phyloP scores from a whole-genome alignment of 495 filamentous ascomycete species.

The Podospora conica region DNA sequence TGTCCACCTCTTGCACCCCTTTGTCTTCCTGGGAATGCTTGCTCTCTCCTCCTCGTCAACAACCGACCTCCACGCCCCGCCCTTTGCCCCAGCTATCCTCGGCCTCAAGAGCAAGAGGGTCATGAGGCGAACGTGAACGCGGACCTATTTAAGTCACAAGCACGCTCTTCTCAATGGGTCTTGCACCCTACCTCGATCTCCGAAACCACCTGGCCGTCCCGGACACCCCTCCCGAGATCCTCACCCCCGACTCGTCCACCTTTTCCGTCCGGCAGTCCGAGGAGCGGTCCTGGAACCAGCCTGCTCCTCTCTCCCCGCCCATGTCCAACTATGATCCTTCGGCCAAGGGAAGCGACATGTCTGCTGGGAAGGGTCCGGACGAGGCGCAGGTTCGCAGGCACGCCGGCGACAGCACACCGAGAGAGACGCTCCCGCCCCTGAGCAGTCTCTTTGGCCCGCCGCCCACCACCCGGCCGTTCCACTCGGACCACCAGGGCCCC shows the following conservation, averaged over 20 bases:
- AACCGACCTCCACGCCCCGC: neutral
- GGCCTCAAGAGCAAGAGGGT: constrained; percentile 14
- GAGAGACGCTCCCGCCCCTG: constrained; percentile 47
- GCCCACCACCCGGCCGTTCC: constrained; percentile 32
- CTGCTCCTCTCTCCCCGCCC: constrained; percentile 39
- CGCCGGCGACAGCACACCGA: constrained; percentile 20
- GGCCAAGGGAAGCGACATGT: constrained; percentile 38
- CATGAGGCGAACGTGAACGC: constrained; percentile 19
- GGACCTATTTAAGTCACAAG: constrained; percentile 7
- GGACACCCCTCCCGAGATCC: constrained; percentile 40
- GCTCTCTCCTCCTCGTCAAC: constrained; percentile 3
- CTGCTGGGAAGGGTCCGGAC: constrained; percentile 30
- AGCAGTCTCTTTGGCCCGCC: constrained; percentile 49
- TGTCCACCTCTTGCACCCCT: constrained; percentile 18
- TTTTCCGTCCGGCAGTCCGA: constrained; percentile 34
- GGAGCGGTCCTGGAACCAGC: constrained; percentile 34
- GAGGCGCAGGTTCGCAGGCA: constrained; percentile 31
- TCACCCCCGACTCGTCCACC: constrained; percentile 37
- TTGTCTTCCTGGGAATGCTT: constrained; percentile 15
- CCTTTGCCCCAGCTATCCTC: neutral
- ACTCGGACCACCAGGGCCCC: constrained; percentile 39
- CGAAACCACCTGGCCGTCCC: constrained; percentile 37
- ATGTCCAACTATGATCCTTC: constrained; percentile 49
- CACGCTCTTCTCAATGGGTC: constrained; percentile 42
- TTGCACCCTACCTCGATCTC: constrained; percentile 41